Evolutionary conservation across 208 protist genomes (phyloP), one percentile per base, ranked within the genome.

Genomic region (Trypanosoma avium): DNA sequence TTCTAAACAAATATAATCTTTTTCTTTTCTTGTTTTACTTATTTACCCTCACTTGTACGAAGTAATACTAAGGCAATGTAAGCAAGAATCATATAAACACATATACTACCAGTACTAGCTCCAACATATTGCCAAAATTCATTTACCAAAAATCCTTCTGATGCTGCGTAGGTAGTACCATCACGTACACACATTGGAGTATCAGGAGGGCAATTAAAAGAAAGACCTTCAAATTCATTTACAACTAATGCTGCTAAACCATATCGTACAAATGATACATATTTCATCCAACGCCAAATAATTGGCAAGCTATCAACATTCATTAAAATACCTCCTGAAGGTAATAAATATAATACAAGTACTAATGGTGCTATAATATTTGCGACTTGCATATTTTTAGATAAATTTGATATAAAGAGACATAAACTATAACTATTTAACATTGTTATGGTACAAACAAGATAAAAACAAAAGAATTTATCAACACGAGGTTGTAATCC

Each of bases 241-340:
- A 82, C 63, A 24, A 90, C 83, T 8, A 88, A 24, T 6, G 61
- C 76, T 3, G 65, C 69, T 49, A 90, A 82, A 29, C 69, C 77
- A 62, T 84, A 93, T 32, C 86, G 80, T 9, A 83, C 72, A 50
- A 90, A 88, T 36, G 82, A 90, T 27, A 90, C 56, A 56, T 90
- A 81, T 56, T 88, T 86, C 40, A 93, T 77, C 86, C 86, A 93
- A 3, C 73, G 62, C 86, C 82, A 93, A 47, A 81, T 21, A 1
- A 84, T 19, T 12, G 78, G 78, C 21, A 93, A 71, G 36, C 63
- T 78, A 24, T 82, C 71, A 15, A 82, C 58, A 58, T 72, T 86
- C 35, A 88, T 76, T 17, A 88, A 74, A 61, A 90, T 72, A 48
- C 86, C 81, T 9, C 84, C 84, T 9, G 82, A 79, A 0, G 83